Evolutionary conservation across 371 early-diverging fungal species (phyloP).

Genomic region (Coemansia sp.): DNA sequence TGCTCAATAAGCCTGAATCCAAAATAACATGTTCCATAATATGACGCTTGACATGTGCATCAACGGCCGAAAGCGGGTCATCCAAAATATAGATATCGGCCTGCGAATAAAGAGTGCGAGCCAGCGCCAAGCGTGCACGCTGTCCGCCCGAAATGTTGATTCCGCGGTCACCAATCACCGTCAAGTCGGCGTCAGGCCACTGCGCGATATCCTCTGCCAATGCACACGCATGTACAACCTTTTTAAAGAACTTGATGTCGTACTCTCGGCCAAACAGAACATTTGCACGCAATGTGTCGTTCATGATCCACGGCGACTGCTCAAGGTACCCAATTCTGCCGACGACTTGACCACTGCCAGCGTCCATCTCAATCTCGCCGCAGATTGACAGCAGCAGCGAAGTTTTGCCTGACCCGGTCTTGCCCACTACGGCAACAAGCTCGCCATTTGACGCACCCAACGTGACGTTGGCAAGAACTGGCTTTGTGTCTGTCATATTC

Average conservation of each 20-base stretch:
- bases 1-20: slow-evolving; percentile 59
- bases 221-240: slow-evolving; percentile 65
- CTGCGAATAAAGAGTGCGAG: slow-evolving; percentile 76
- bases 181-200: slow-evolving; percentile 70
- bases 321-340: slow-evolving; percentile 61
- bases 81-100: slow-evolving; percentile 68
- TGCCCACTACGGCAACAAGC: slow-evolving; percentile 38
- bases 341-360: slow-evolving; percentile 41
- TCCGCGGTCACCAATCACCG: slow-evolving; percentile 62
- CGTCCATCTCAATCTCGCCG: slow-evolving; percentile 36
- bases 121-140: slow-evolving; percentile 68
- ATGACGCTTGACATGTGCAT: slow-evolving; percentile 57
- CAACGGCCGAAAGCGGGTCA: slow-evolving; percentile 73
- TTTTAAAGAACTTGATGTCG: slow-evolving; percentile 61
- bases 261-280: slow-evolving; percentile 74
- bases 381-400: slow-evolving; percentile 49
- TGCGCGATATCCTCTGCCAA: slow-evolving; percentile 71
- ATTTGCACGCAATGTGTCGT: slow-evolving; percentile 73
- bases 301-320: slow-evolving; percentile 78
- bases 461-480: slow-evolving; percentile 8
- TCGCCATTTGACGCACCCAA: slow-evolving; percentile 8
- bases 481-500: background rate
- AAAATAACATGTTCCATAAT: slow-evolving; percentile 56
- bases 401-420: slow-evolving; percentile 51
- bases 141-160: slow-evolving; percentile 82